Base-by-base conservation (phyloP, 1,284 basidiomycete species). In the Cryptococcus depauperatus region DNA sequence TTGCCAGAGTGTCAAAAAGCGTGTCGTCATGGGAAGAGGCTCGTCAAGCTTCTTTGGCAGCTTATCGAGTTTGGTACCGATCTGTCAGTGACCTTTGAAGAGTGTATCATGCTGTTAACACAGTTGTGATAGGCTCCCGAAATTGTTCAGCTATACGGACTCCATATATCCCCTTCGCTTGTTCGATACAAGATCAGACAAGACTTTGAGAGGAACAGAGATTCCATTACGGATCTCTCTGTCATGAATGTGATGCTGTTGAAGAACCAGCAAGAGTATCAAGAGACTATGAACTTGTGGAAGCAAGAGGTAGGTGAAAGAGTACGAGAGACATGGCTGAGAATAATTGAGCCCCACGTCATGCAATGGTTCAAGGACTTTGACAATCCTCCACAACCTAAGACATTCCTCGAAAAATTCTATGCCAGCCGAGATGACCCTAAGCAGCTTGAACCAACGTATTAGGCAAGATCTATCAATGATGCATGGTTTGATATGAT, bases 231-330 rank as follows among this genome's bases (percentile, higher is more conserved):
- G 42, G 90, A 98, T 73, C 72, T 81, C 27, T 80, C 82, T 45
- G 81, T 87, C 35, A 81, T 96, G 66, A 90, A 99, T 68, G 75
- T 96, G 41, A 76, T 97, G 58, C 68, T 97, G 41, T 78, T 84
- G 69, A 97, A 97, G 77, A 79, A 80, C 51, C 76, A 82, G 54
- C 83, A 83, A 72, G 91, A 96, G 61, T 91, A 82, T 66, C 95
- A 98, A 75, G 95, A 92, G 76, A 84, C 85, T 38, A 78, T 95
- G 77, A 96, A 96, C 67, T 79, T 78, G 57, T 96, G 91, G 91
- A 92, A 92, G 69, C 84, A 87, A 74, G 68, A 73, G 56, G 71
- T 73, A 57, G 55, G 70, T 61, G 9, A 18, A n/a, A 26, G 2
- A 9, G 13, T 21, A 25, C 28, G 3, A n/a, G n/a, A n/a, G n/a